phyloP scores from a whole-genome alignment of 768 basidiomycete species.

The Gloeostereum incarnatum region DNA sequence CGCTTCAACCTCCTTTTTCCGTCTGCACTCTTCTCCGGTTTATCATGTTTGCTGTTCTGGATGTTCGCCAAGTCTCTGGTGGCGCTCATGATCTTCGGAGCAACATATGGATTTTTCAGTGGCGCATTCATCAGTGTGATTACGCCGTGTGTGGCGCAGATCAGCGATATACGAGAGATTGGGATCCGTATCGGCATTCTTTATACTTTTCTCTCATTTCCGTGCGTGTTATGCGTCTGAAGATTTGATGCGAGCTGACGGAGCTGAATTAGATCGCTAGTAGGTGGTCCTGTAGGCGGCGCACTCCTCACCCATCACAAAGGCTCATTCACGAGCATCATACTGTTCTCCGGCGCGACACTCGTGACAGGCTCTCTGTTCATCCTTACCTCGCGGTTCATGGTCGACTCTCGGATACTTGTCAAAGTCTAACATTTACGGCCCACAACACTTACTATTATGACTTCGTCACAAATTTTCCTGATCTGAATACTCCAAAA shows the following conservation, averaged over 20 bases:
- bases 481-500: no score
- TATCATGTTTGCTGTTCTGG: constrained; percentile 55
- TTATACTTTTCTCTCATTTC: constrained; percentile 57
- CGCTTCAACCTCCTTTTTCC: constrained; percentile 61
- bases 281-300: constrained; percentile 59
- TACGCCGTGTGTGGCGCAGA: constrained; percentile 59
- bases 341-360: constrained; percentile 49
- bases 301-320: constrained; percentile 35
- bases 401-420: constrained; percentile 30
- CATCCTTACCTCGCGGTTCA: constrained; percentile 40
- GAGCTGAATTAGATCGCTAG: constrained; percentile 35
- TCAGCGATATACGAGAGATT: constrained; percentile 48
- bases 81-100: constrained; percentile 40
- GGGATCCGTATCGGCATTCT: constrained; percentile 57
- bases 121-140: constrained; percentile 64
- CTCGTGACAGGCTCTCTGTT: constrained; percentile 51
- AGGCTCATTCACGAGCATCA: constrained; percentile 29
- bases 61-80: constrained; percentile 29
- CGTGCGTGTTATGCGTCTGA: constrained; percentile 39
- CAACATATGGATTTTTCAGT: constrained; percentile 52
- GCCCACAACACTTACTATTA: no score
- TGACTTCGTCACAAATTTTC: no score
- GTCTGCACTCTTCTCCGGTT: constrained; percentile 50
- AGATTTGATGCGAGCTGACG: neutral
- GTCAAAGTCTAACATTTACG: constrained; percentile 45